These are phyloP conservation scores for Talaromyces marneffei DNA, from an alignment of 2,329 filamentous ascomycete genomes.

Conservation along the genomic window DNA sequence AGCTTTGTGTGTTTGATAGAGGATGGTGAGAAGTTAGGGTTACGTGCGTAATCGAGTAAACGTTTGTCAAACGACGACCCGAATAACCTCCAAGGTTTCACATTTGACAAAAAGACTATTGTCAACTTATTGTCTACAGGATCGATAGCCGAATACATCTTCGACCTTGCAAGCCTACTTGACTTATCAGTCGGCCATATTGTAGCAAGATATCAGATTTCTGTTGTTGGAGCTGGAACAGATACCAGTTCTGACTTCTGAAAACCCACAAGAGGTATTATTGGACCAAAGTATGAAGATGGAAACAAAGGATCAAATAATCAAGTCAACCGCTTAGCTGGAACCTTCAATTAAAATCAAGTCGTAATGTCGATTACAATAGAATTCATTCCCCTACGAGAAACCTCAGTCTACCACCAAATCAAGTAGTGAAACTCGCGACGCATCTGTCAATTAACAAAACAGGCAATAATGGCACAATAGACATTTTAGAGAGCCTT, in stretches of 20 bases:
- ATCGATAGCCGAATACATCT: background rate
- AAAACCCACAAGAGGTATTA: too few species aligned
- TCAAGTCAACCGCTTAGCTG: too few species aligned
- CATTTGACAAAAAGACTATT: background rate
- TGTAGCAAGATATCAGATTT: background rate
- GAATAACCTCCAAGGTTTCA: background rate
- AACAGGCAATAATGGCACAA: background rate
- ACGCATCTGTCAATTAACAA: background rate
- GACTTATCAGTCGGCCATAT: background rate
- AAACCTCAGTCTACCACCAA: too few species aligned
- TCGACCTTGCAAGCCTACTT: background rate
- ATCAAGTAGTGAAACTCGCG: too few species aligned
- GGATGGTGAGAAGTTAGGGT: background rate
- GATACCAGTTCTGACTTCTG: background rate
- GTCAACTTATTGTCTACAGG: background rate
- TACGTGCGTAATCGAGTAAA: background rate
- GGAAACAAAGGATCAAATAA: too few species aligned
- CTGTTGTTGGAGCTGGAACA: background rate
- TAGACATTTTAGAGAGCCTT: background rate
- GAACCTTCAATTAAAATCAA: too few species aligned
- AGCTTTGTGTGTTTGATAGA: background rate
- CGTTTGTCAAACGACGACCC: background rate
- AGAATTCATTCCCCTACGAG: too few species aligned
- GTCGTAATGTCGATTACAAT: too few species aligned
- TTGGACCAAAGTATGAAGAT: too few species aligned